Base-by-base conservation (phyloP, 2,329 filamentous ascomycete species). In the Aspergillus piperis region DNA sequence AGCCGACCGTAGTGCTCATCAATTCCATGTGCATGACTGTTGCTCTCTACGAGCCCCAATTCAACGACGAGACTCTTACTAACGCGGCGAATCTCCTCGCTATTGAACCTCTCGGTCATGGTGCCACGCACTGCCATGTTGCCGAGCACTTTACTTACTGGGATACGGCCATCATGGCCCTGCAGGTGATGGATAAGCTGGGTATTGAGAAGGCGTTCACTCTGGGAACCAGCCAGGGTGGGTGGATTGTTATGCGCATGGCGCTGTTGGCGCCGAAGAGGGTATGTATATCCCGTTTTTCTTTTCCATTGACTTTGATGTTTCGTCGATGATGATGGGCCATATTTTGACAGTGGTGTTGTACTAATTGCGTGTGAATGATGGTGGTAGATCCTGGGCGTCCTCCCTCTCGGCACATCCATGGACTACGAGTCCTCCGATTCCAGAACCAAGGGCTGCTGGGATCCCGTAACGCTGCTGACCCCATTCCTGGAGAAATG, bases 61-160 rank as follows among this genome's bases (percentile, higher is more conserved):
- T 76, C 59, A 64, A 69, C n/a, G 73, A 77, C 54, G 47, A 66
- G 11, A 57, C 66, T 3, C 63, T 82, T 8, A 75, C 71, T 0
- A 69, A 71, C 4, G 65, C 67, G 2, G 75, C 81, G 70, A 84
- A 84, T 61, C 71, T 85, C 6, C 63, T 85, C n/a, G 80, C 82
- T 13, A 82, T 85, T 60, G 83, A 85, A 68, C 75, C 80, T 5
- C 75, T 84, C 10, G 83, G 83, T 21, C 82, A 85, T 66, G 82
- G 83, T 3, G 69, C 79, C 59, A 84, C 82, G 4, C 71, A 77
- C 8, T 77, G 77, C 5, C 53, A 42, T 39, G 70, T 73, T 21
- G 64, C 68, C 3, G 77, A 81, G 59, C 75, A 82, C 50, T 85
- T 77, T 66, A 85, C 82, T 5, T 85, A 85, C 67, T 85, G 83